Evolutionary conservation across 306 rosid species (phyloP).

Genomic region (Abrus precatorius): DNA sequence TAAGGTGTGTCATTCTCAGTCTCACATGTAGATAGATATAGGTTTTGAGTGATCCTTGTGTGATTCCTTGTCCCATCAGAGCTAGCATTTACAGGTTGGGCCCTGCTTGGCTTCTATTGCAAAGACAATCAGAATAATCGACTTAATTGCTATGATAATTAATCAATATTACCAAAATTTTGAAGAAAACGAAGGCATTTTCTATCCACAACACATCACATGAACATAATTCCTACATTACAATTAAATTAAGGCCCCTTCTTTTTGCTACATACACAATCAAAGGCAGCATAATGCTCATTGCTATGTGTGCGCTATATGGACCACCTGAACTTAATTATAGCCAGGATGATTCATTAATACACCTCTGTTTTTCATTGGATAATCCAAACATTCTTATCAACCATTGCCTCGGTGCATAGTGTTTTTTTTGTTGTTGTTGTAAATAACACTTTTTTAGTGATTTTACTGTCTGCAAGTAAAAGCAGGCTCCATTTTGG

Average conservation of each 20-base stretch:
- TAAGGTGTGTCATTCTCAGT: conserved; percentile 7
- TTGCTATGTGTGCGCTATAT: conserved; percentile 43
- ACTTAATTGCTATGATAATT: conserved; percentile 37
- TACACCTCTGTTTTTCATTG: conserved; percentile 56
- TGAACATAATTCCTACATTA: background rate
- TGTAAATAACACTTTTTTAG: too few relatives aligned
- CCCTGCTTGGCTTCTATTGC: conserved; percentile 44
- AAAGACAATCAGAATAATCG: conserved; percentile 48
- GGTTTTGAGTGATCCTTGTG: conserved; percentile 55
- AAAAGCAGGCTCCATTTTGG: conserved; percentile 55
- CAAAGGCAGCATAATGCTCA: conserved; percentile 51
- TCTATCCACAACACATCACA: conserved; percentile 23
- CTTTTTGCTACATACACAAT: conserved; percentile 47
- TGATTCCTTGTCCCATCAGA: conserved; percentile 62
- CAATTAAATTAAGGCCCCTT: conserved; percentile 42
- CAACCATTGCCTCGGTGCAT: conserved; percentile 38
- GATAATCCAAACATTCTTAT: conserved; percentile 56
- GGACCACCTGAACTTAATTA: conserved; percentile 56
- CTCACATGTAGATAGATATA: background rate
- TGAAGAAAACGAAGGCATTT: conserved; percentile 25
- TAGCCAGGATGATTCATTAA: conserved; percentile 52
- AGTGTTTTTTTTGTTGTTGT: too few relatives aligned
- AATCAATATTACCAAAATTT: too few relatives aligned
- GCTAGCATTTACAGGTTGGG: conserved; percentile 47
- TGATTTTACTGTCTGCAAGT: conserved; percentile 50